Conservation (phyloP, 257 asterid species). For the Ocimum tenuiflorum region DNA sequence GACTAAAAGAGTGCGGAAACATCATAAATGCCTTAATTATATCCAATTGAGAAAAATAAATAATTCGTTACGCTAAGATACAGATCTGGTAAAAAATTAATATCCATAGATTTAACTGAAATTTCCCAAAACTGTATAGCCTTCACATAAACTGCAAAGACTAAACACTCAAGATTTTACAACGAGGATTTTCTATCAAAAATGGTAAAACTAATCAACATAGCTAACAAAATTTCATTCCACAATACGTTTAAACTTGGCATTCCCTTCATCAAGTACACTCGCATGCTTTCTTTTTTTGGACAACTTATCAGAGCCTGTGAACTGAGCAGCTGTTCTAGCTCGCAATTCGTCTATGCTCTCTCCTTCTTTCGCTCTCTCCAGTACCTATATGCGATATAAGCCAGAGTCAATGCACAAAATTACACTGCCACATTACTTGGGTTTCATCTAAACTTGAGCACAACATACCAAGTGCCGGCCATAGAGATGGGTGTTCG, state of each 20-base stretch:
- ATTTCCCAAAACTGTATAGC: no score
- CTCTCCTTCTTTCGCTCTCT: conserved; percentile 93
- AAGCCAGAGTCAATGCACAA: no score
- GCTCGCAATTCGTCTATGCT: conserved; percentile 82
- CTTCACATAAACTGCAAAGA: no score
- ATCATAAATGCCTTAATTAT: no score
- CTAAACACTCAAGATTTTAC: no score
- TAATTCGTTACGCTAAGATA: no score
- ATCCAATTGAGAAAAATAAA: no score
- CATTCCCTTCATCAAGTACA: conserved; percentile 43
- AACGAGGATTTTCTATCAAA: conserved; percentile 12
- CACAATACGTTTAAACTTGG: not conserved
- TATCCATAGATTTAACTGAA: no score
- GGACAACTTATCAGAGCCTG: conserved; percentile 44
- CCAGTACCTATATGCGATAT: conserved; percentile 84
- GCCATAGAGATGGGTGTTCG: conserved; percentile 86
- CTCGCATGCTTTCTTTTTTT: conserved; percentile 60
- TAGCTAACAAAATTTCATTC: no score
- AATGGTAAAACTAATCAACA: not conserved
- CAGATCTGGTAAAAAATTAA: no score
- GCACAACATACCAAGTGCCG: conserved; percentile 80
- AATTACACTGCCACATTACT: not conserved
- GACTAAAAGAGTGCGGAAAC: no score
- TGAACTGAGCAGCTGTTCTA: conserved; percentile 73
- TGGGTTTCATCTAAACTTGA: not conserved